phyloP scores from a whole-genome alignment of 352 stramenopile species.

The Globisporangium takayamanum region DNA sequence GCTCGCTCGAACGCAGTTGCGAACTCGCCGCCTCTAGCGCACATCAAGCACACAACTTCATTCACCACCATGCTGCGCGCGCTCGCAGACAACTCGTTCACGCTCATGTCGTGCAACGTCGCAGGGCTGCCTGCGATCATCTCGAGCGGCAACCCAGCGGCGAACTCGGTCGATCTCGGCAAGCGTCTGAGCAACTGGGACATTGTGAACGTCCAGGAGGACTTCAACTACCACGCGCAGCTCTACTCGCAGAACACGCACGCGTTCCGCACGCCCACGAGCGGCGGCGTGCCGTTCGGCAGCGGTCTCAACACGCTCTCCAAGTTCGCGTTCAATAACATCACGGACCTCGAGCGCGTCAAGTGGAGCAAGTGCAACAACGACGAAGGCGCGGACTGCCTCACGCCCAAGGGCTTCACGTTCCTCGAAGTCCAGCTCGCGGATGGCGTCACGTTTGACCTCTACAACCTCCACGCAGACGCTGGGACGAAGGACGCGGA shows the following conservation, averaged over 20 bases:
- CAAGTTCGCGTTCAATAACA: constrained; percentile 30
- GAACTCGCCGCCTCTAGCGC: not conserved
- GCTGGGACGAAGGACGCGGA: constrained; percentile 25
- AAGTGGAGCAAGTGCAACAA: constrained; percentile 44
- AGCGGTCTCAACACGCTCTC: constrained; percentile 44
- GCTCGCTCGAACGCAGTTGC: not conserved
- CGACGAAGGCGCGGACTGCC: constrained; percentile 37
- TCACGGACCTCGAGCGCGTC: constrained; percentile 28
- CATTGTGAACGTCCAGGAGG: constrained; percentile 32
- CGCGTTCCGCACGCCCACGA: constrained; percentile 35
- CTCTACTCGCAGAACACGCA: constrained; percentile 37
- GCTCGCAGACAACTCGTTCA: constrained; percentile 32
- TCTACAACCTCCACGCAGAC: constrained; percentile 52
- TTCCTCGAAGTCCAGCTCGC: constrained; percentile 33
- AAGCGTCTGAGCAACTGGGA: constrained; percentile 31
- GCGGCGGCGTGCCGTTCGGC: constrained; percentile 35
- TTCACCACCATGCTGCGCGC: constrained; percentile 18
- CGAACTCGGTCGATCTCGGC: constrained; percentile 40
- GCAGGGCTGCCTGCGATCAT: constrained; percentile 34
- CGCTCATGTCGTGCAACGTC: constrained; percentile 40
- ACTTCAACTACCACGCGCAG: constrained; percentile 39
- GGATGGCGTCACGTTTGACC: constrained; percentile 31
- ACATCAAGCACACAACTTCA: not conserved
- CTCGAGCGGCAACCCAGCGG: constrained; percentile 35
- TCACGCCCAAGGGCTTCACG: constrained; percentile 55